Evolutionary conservation across 768 basidiomycete species (phyloP), one percentile per base, ranked within the genome.

Genomic region (Boletus insuetus): DNA sequence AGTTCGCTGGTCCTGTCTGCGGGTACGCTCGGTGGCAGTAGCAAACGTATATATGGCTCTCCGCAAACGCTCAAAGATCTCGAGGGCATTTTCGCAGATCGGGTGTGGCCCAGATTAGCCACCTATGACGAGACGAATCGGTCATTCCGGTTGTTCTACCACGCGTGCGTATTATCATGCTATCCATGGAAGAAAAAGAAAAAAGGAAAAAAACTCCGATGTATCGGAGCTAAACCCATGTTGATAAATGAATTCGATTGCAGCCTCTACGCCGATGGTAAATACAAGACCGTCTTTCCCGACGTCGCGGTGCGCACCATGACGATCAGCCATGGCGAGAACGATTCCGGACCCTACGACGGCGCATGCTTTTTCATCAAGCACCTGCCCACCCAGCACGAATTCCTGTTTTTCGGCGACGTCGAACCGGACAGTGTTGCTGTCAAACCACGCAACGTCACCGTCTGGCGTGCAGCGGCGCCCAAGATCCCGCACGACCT

Each of bases 321-420:
- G 75, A 82, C 86, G 20, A 66, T 95, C 43, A 86, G 80, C 52
- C 91, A 94, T 63, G 92, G 94, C 12, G 74, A 75, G 56, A 82
- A 82, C 65, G 63, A 63, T 6, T 67, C 71, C 45, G 82, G 82
- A 17, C 67, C 72, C 35, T 94, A 97, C 71, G 79, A 86, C 16
- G 89, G 89, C 14, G 75, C 87, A 1, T 96, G 94, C 16, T 95
- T 90, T 75, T 96, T 96, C 69, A 71, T 98, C 62, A 82, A 85
- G 14, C 81, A 89, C 60, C 78, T 89, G 49, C 72, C 78, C 17
- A 77, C 79, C 34, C 69, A 69, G 2, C 79, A 75, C 45, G 91
- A 96, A 69, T 86, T 98, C 60, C 76, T 98, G 37, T 98, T 98
- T 73, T 96, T 97, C 62, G 96, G 96, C 1, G 94, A 96, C 71